Conservation (phyloP, 805 yeast species). For the Ogataea naganishii region DNA sequence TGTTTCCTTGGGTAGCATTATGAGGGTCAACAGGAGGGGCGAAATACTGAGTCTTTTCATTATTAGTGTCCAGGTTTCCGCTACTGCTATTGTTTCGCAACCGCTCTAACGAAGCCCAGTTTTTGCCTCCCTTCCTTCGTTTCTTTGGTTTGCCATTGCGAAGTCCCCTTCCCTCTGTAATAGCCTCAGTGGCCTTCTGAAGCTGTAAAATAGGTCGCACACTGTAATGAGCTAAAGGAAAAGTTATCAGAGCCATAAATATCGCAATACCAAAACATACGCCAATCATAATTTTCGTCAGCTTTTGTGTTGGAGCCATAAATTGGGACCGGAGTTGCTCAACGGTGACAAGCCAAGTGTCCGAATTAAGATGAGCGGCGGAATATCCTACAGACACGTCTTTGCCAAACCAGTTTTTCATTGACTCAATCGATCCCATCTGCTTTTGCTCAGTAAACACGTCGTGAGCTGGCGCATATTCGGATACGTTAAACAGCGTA, state of each 20-base stretch:
- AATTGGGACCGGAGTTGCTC: constrained; percentile 55
- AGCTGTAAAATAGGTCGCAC: constrained; percentile 74
- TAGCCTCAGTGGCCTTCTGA: constrained; percentile 74
- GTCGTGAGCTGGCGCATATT: constrained; percentile 15
- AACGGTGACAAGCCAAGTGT: constrained; percentile 66
- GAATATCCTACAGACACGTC: constrained; percentile 52
- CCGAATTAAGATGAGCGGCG: constrained; percentile 31
- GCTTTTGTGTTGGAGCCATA: constrained; percentile 48
- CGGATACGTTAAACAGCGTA: constrained; percentile 4
- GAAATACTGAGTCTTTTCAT: too few relatives aligned
- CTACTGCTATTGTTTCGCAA: constrained; percentile 13
- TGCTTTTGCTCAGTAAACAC: constrained; percentile 13
- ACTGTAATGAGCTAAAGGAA: constrained; percentile 78
- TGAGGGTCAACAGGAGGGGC: too few relatives aligned
- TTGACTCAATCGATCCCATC: constrained; percentile 33
- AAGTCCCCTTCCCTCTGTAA: constrained; percentile 34
- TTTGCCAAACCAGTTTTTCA: constrained; percentile 25
- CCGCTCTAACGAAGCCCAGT: too few relatives aligned
- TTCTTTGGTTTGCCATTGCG: constrained; percentile 6
- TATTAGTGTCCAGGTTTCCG: too few relatives aligned
- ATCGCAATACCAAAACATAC: constrained; percentile 73
- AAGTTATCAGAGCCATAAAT: constrained; percentile 64
- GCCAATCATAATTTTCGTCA: constrained; percentile 66
- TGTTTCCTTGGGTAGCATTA: too few relatives aligned
- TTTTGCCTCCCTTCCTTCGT: constrained; percentile 7